Conservation (phyloP, 1,139 yeast genomes). For the Yamadazyma aaseri region DNA sequence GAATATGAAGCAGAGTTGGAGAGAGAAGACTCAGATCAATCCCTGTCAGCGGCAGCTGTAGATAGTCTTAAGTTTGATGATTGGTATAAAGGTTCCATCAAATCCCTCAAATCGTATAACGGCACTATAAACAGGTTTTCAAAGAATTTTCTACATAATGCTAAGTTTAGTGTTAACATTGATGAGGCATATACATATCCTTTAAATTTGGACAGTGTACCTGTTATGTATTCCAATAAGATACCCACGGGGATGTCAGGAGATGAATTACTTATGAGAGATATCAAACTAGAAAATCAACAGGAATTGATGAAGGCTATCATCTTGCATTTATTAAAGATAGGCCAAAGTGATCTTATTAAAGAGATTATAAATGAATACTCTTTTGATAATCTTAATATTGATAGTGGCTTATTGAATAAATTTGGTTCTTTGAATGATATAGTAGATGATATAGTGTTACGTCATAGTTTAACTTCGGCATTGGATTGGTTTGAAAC, state of each 20-base stretch:
- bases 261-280: constrained; percentile 14
- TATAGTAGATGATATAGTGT: constrained; percentile 37
- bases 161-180: constrained; percentile 31
- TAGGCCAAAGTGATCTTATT: constrained; percentile 42
- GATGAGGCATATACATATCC: constrained; percentile 49
- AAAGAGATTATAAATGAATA: constrained; percentile 24
- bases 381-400: constrained; percentile 13
- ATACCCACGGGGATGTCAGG: constrained; percentile 3
- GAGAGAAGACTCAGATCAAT: constrained; percentile 1
- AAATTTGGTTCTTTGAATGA: constrained; percentile 32
- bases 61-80: constrained; percentile 8
- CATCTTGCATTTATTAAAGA: constrained; percentile 40
- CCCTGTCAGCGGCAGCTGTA: neutral
- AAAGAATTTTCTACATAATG: constrained; percentile 33
- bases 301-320: constrained; percentile 41
- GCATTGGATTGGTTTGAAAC: constrained; percentile 39
- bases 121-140: constrained; percentile 35
- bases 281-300: constrained; percentile 27
- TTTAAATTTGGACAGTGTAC: constrained; percentile 32
- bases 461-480: constrained; percentile 31
- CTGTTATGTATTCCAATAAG: constrained; percentile 15
- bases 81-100: constrained; percentile 42
- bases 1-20: constrained; percentile 28
- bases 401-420: constrained; percentile 25
- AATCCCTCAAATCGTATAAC: constrained; percentile 36